phyloP scores from a whole-genome alignment of 306 rosid genomes.

The Castanea crenata region DNA sequence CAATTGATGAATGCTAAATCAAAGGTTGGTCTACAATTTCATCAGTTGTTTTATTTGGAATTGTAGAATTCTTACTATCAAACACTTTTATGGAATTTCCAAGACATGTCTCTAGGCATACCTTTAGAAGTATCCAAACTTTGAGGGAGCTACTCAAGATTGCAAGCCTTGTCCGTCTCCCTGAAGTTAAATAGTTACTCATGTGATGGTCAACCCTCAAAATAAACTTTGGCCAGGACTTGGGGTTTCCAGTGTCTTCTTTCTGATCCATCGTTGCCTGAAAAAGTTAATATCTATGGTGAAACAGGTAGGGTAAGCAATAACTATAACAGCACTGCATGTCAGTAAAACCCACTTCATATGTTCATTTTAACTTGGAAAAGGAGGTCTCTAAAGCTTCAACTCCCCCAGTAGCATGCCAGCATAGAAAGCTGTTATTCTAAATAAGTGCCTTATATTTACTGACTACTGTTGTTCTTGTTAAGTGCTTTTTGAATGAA shows the following conservation, averaged over 20 bases:
- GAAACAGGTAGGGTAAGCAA: neutral
- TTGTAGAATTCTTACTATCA: conserved; percentile 3
- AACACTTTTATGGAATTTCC: conserved; percentile 8
- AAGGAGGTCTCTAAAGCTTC: conserved; percentile 87
- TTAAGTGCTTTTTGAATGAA: neutral
- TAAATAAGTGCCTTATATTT: neutral
- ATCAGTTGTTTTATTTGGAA: conserved; percentile 7
- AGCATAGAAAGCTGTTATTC: conserved; percentile 27
- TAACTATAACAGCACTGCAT: neutral
- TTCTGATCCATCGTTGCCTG: conserved; percentile 71
- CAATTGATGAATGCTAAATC: neutral
- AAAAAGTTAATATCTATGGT: conserved; percentile 2
- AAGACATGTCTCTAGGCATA: conserved; percentile 27
- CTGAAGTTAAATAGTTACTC: conserved; percentile 80
- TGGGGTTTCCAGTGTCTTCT: conserved; percentile 69
- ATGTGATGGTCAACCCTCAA: conserved; percentile 82
- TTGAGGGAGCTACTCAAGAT: conserved; percentile 87
- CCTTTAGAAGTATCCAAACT: conserved; percentile 94
- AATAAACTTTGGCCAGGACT: conserved; percentile 87
- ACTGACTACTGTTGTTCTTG: neutral
- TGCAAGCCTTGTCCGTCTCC: conserved; percentile 85
- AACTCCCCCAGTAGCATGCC: conserved; percentile 96
- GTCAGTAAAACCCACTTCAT: neutral
- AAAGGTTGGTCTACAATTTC: neutral
- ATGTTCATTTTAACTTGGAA: neutral